Percentiles rank a stretch among this genome's conserved stretches.
Conservation (phyloP, 2,329 filamentous ascomycete genomes). For the Venturia oleaginea region DNA sequence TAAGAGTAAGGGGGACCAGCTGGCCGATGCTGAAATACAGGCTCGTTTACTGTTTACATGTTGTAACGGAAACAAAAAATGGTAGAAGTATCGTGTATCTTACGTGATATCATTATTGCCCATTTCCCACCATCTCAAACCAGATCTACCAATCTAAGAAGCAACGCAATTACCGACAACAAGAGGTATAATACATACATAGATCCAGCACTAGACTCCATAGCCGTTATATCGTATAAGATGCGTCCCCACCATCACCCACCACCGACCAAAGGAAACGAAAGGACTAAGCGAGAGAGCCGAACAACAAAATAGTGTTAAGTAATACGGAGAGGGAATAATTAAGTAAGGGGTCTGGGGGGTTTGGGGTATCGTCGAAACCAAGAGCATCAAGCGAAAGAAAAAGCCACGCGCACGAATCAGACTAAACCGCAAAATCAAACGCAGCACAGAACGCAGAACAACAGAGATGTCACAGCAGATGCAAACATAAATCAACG, state of each 20-base stretch:
- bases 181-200: background rate
- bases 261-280: background rate
- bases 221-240: background rate
- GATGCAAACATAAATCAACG: background rate
- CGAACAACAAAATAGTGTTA: background rate
- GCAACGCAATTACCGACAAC: background rate
- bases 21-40: too few relatives aligned
- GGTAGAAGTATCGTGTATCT: background rate
- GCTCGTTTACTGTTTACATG: too few relatives aligned
- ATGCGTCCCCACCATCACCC: background rate
- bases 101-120: background rate
- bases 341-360: background rate
- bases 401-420: background rate
- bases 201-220: background rate
- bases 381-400: background rate
- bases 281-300: background rate
- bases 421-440: background rate
- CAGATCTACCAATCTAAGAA: background rate
- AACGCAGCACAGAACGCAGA: background rate
- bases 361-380: background rate
- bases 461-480: background rate
- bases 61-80: background rate
- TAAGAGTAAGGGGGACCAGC: too few relatives aligned
- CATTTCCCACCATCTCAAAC: background rate
- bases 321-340: background rate